Evolutionary conservation across 345 rosid species (phyloP).

Genomic region (Euphorbia tirucalli): DNA sequence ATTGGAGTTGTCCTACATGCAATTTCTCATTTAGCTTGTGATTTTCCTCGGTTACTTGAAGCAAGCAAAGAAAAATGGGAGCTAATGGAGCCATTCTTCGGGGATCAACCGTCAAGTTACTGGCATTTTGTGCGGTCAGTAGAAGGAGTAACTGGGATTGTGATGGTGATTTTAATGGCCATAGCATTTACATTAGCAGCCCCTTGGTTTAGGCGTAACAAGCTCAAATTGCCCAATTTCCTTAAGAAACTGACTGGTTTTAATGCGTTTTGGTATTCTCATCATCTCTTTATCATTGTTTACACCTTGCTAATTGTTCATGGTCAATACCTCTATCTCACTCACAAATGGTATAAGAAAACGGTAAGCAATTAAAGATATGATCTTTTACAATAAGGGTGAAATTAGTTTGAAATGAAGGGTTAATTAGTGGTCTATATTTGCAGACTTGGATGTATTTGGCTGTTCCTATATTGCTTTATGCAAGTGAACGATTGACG

Average conservation of each 20-base stretch:
- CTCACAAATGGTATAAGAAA: conserved; percentile 55
- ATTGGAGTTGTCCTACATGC: conserved; percentile 63
- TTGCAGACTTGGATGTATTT: conserved; percentile 82
- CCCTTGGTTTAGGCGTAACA: conserved; percentile 68
- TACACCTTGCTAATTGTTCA: conserved; percentile 64
- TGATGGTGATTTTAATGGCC: conserved; percentile 68
- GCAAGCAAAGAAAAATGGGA: conserved; percentile 55
- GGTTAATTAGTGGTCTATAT: neutral
- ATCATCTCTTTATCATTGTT: conserved; percentile 72
- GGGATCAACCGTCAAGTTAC: conserved; percentile 56
- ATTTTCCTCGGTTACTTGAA: conserved; percentile 56
- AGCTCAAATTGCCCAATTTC: conserved; percentile 51
- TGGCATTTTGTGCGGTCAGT: conserved; percentile 61
- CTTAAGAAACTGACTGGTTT: conserved; percentile 73
- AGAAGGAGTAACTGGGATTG: conserved; percentile 66
- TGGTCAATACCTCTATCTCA: conserved; percentile 58
- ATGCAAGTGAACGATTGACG: conserved; percentile 55
- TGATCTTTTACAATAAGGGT: neutral
- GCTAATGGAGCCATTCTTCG: conserved; percentile 54
- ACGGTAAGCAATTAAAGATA: conserved; percentile 39
- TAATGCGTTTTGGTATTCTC: conserved; percentile 89
- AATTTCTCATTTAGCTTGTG: conserved; percentile 58
- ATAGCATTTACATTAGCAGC: conserved; percentile 73
- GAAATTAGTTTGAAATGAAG: neutral
- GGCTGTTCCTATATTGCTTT: conserved; percentile 55